Conservation (phyloP, 495 filamentous ascomycete species). For the Aspergillus diversus region DNA sequence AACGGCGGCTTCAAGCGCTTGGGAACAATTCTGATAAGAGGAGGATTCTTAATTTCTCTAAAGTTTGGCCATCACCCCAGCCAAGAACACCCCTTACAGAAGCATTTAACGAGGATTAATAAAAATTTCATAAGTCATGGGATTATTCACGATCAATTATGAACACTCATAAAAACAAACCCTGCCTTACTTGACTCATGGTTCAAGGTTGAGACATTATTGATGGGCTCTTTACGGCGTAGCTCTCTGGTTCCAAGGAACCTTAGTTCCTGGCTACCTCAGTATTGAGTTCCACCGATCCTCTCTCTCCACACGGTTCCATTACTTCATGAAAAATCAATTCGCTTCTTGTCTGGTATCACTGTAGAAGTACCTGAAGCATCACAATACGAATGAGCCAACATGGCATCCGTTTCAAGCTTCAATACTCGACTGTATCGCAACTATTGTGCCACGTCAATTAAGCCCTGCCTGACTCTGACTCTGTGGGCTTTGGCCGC, state of each 20-base stretch:
- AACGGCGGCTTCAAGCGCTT: conserved; percentile 11
- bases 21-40: not conserved
- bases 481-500: not conserved
- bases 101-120: not conserved
- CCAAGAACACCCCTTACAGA: not conserved
- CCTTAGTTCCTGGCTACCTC: not conserved
- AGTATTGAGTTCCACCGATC: conserved; percentile 5
- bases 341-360: not conserved
- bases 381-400: not conserved
- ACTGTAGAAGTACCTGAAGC: not conserved
- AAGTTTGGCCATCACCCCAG: not conserved
- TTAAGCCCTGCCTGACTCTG: not conserved
- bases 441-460: not conserved
- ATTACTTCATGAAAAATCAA: not conserved
- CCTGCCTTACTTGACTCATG: not conserved
- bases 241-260: conserved; percentile 2
- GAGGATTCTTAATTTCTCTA: not conserved
- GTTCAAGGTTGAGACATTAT: not conserved
- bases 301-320: not conserved
- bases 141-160: not conserved
- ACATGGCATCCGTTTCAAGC: not conserved
- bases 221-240: not conserved
- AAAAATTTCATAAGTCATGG: not conserved
- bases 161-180: not conserved
- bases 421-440: not conserved